Evolutionary conservation across 768 basidiomycete genomes (phyloP), one percentile per base, ranked within the genome.

Genomic region (Boletus reticuloceps): DNA sequence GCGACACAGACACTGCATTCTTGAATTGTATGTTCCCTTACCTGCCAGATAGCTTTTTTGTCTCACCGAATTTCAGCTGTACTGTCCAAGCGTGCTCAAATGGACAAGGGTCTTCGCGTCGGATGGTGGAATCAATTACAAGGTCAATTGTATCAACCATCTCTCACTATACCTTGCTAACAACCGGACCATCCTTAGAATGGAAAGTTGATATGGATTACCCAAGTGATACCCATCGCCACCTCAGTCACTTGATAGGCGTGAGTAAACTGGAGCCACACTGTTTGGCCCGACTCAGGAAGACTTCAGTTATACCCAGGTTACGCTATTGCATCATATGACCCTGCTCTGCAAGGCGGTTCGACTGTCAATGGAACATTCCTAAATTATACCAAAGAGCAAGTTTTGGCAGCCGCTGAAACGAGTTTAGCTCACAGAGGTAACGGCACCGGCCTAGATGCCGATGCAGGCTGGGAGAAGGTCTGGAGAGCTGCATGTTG

Each of bases 71-170:
- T 31, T 20, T 47, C 53, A 89, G 56, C 65, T 37, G 56, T 70
- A 8, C 46, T 60, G 13, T 69, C 77, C 1, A 86, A 83, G 63
- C 79, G 83, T 17, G 74, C 72, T 5, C 75, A 78, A 59, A 86
- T 89, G 84, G 87, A 89, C 64, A 88, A 83, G 60, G 88, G 89
- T 20, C 68, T 91, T 32, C 84, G 80, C 37, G 78, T 91, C 46
- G 89, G 88, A 27, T 80, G 74, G 5, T 89, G 86, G 87, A 86
- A 87, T 10, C 88, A 90, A 65, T 76, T 91, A 14, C 87, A 89
- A 82, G 88, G 88, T 86, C 29, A 25, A 49, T 38, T n/a, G 31
- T 40, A 29, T 41, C 32, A 5, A 45, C 4, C 42, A 38, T 46
- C 9, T 48, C 12, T 54, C 25, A 27, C 10, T 47, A 22, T 11